phyloP scores from a whole-genome alignment of 129 eudicot species.

The Flaveria robusta region DNA sequence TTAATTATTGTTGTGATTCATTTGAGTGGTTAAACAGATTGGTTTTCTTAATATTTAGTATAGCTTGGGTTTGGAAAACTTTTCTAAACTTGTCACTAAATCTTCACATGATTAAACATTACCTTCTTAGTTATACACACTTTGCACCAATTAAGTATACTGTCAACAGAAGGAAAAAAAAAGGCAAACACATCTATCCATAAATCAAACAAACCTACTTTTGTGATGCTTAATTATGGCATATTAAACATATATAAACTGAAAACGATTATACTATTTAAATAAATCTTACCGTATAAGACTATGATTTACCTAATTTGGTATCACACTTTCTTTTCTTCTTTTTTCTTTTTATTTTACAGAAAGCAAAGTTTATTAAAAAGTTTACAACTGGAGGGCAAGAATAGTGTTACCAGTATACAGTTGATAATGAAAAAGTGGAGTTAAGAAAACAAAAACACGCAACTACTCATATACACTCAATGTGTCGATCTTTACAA shows the following conservation, averaged over 20 bases:
- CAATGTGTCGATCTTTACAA: slow-evolving; percentile 23
- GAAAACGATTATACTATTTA: slow-evolving; percentile 9
- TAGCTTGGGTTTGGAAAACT: slow-evolving; percentile 4
- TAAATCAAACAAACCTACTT: slow-evolving; percentile 32
- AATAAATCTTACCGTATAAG: slow-evolving; percentile 11
- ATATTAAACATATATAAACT: slow-evolving; percentile 10
- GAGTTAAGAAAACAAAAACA: slow-evolving; percentile 24
- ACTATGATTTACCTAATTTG: slow-evolving; percentile 29
- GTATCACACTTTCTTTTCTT: slow-evolving; percentile 5
- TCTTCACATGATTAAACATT: neutral
- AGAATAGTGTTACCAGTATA: slow-evolving; percentile 14
- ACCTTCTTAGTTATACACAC: neutral
- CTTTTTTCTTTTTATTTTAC: neutral
- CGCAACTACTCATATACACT: slow-evolving; percentile 34
- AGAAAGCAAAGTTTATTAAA: slow-evolving; percentile 7
- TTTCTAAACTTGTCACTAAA: neutral
- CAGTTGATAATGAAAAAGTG: slow-evolving; percentile 24
- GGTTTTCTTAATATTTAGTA: neutral
- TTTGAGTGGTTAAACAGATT: no score
- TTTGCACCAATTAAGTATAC: slow-evolving; percentile 12
- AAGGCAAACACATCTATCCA: slow-evolving; percentile 25
- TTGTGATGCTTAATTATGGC: slow-evolving; percentile 11
- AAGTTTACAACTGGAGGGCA: slow-evolving; percentile 35
- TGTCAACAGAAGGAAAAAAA: slow-evolving; percentile 3
- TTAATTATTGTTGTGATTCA: no score